These are phyloP conservation scores for Aspergillus nomiae DNA, from an alignment of 2,329 filamentous ascomycete species.

Conservation along the genomic window DNA sequence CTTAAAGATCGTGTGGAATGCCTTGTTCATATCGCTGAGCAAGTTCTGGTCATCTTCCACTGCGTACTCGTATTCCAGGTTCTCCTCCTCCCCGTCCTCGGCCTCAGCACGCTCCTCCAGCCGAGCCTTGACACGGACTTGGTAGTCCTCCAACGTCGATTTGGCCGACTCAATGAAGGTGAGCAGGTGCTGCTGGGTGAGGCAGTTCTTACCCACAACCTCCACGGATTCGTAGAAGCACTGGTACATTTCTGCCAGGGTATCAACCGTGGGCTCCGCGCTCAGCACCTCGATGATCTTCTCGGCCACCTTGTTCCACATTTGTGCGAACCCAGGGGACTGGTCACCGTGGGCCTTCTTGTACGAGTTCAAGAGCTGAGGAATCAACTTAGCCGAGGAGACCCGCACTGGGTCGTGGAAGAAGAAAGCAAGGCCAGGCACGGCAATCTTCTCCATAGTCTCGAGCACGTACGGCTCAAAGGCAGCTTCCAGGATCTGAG, in stretches of 20 bases:
- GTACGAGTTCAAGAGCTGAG: slow-evolving; percentile 88
- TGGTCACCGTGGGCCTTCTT: slow-evolving; percentile 85
- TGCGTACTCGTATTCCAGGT: slow-evolving; percentile 82
- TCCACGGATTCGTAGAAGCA: slow-evolving; percentile 99
- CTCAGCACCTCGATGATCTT: slow-evolving; percentile 92
- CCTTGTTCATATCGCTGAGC: slow-evolving; percentile 99
- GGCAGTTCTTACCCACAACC: slow-evolving; percentile 82
- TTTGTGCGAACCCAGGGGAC: slow-evolving; percentile 74
- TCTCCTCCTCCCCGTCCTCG: slow-evolving; percentile 87
- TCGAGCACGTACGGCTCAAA: slow-evolving; percentile 91
- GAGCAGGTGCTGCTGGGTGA: slow-evolving; percentile 76
- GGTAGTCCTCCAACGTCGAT: slow-evolving; percentile 89
- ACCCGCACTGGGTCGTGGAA: slow-evolving; percentile 98
- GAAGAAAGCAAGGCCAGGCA: slow-evolving; percentile 94
- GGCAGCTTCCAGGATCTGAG: slow-evolving; percentile 87
- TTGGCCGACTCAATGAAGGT: slow-evolving; percentile 85
- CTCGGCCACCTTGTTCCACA: slow-evolving; percentile 84
- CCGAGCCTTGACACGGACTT: slow-evolving; percentile 78
- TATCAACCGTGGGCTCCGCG: slow-evolving; percentile 93
- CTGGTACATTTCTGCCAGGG: slow-evolving; percentile 97
- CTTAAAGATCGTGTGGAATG: slow-evolving; percentile 98
- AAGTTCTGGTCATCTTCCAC: slow-evolving; percentile 97
- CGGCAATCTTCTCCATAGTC: slow-evolving; percentile 94
- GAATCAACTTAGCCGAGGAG: slow-evolving; percentile 91
- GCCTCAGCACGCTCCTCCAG: slow-evolving; percentile 81